phyloP scores from a whole-genome alignment of 2,329 filamentous ascomycete genomes.

The Fusarium sp. region DNA sequence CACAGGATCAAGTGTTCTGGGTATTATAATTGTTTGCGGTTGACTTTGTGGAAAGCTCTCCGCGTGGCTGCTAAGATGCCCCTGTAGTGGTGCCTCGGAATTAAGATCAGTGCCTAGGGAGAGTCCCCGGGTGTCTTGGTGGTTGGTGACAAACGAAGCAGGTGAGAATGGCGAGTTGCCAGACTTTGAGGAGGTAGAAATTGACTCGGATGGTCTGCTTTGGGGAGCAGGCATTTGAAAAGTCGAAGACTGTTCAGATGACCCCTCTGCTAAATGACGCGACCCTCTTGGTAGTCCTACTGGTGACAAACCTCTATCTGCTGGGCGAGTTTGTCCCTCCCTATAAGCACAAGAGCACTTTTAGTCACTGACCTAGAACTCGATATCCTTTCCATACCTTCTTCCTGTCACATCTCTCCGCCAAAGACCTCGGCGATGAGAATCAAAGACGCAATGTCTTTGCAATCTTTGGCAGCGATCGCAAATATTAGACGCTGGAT shows the following conservation, averaged over 20 bases:
- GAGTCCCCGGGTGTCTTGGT: background rate
- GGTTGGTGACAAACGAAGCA: background rate
- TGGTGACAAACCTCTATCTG: no score
- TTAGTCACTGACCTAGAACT: no score
- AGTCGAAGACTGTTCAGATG: background rate
- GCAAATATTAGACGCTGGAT: background rate
- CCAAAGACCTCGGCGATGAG: conserved; percentile 6
- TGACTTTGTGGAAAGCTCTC: background rate
- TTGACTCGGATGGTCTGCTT: background rate
- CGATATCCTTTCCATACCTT: background rate
- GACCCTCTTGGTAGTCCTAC: background rate
- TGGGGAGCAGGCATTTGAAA: background rate
- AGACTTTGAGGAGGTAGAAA: background rate
- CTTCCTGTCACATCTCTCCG: background rate
- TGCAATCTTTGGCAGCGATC: conserved; percentile 5
- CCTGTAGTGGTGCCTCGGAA: background rate
- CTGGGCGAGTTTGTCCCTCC: rapidly evolving
- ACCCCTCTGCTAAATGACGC: background rate
- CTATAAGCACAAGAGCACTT: no score
- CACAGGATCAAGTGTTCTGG: no score
- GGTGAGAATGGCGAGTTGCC: background rate
- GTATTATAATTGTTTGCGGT: rapidly evolving
- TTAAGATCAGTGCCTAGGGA: background rate
- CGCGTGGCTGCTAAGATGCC: rapidly evolving
- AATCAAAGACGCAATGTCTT: conserved; percentile 9